phyloP scores from a whole-genome alignment of 805 yeast genomes.

The Wickerhamomyces tratensis region DNA sequence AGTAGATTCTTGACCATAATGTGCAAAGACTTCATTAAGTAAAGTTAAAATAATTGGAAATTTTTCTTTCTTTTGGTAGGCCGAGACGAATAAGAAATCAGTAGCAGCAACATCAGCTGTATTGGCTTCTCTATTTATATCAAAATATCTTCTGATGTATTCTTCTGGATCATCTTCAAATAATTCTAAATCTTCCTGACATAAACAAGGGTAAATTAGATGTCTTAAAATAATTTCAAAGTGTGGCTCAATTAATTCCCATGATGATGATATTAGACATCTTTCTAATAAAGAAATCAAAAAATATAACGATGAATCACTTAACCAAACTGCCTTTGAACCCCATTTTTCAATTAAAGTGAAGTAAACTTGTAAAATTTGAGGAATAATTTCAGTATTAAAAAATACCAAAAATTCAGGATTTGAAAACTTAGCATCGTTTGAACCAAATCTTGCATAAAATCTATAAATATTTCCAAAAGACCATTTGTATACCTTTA shows the following conservation, averaged over 20 bases:
- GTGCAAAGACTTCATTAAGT: conserved; percentile 37
- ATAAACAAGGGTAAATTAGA: conserved; percentile 65
- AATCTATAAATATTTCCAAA: conserved; percentile 67
- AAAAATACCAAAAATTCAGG: conserved; percentile 50
- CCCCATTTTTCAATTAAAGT: conserved; percentile 32
- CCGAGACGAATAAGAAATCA: conserved; percentile 57
- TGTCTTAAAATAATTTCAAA: conserved; percentile 55
- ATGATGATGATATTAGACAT: conserved; percentile 45
- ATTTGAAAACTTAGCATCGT: conserved; percentile 24
- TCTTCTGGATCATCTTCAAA: conserved; percentile 80
- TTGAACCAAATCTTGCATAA: conserved; percentile 44
- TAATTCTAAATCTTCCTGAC: conserved; percentile 61
- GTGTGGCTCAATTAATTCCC: conserved; percentile 58
- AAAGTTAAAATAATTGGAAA: conserved; percentile 46
- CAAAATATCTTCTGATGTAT: conserved; percentile 66
- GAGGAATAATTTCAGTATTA: conserved; percentile 53
- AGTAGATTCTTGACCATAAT: conserved; percentile 22
- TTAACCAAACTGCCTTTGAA: conserved; percentile 44
- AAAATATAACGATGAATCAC: conserved; percentile 52
- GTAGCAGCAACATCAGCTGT: conserved; percentile 79
- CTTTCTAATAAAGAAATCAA: conserved; percentile 57
- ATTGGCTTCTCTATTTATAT: conserved; percentile 47
- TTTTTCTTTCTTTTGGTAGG: conserved; percentile 43
- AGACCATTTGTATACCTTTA: conserved; percentile 83
- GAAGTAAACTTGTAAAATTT: conserved; percentile 55